Percentiles rank a stretch among this genome's conserved stretches.
These are phyloP conservation scores for Phytophthora cajani DNA, from an alignment of 352 stramenopile species.

Conservation along the genomic window DNA sequence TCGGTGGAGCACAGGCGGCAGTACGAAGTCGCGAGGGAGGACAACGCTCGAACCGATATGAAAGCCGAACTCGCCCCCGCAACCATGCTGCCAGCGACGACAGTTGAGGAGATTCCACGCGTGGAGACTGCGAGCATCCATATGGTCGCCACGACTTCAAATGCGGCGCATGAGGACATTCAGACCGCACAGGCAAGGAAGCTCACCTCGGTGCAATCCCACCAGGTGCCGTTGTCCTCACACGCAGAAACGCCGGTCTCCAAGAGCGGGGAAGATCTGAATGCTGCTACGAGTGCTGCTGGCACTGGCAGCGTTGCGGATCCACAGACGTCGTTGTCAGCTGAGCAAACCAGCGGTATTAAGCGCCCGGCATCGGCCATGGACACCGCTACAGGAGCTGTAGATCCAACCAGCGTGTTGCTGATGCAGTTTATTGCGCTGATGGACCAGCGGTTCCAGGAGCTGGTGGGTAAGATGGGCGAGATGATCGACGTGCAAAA, in stretches of 20 bases:
- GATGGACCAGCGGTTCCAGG: conserved; percentile 77
- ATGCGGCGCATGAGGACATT: conserved; percentile 8
- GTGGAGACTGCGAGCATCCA: conserved; percentile 1
- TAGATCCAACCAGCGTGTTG: conserved; percentile 46
- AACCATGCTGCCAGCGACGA: conserved; percentile 3
- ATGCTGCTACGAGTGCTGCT: neutral
- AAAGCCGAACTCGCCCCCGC: conserved; percentile 18
- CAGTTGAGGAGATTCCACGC: conserved; percentile 8
- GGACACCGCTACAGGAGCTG: conserved; percentile 23
- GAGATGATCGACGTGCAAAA: conserved; percentile 82
- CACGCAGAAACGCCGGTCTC: conserved; percentile 12
- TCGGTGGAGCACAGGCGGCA: conserved; percentile 76
- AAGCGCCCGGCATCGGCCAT: conserved; percentile 41
- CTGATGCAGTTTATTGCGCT: conserved; percentile 65
- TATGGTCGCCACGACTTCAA: conserved; percentile 1
- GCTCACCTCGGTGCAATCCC: conserved; percentile 3
- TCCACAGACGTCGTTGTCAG: neutral
- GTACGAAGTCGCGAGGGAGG: conserved; percentile 79
- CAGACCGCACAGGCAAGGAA: conserved; percentile 23
- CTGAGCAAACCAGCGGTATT: conserved; percentile 23
- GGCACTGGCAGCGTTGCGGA: neutral
- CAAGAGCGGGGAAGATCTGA: conserved; percentile 9
- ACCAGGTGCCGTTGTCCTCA: conserved; percentile 12
- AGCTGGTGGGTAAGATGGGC: conserved; percentile 77
- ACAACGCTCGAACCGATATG: conserved; percentile 31